A percentile compares a stretch with the other conserved stretches of the same genome.
phyloP scores from a whole-genome alignment of 176 grass and related monocot genomes.

The Stipa capillata region DNA sequence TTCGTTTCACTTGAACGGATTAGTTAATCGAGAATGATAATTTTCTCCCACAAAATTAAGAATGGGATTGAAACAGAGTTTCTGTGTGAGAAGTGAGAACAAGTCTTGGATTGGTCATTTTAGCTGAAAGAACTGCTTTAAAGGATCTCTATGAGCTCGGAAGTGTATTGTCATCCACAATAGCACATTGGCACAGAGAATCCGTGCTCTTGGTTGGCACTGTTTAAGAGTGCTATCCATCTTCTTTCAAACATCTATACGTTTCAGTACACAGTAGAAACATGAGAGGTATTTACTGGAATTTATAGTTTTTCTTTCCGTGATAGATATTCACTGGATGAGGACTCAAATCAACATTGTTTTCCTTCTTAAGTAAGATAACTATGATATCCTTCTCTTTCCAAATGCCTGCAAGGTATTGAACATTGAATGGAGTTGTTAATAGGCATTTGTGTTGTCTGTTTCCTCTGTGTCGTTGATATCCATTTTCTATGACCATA shows the following conservation, averaged over 20 bases:
- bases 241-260: no score
- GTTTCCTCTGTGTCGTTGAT: neutral
- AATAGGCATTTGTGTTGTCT: neutral
- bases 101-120: neutral
- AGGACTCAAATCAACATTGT: neutral
- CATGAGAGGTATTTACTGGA: neutral
- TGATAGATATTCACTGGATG: neutral
- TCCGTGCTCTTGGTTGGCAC: neutral
- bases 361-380: neutral
- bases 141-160: neutral
- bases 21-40: neutral
- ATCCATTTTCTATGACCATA: neutral
- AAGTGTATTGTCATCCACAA: neutral
- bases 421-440: neutral
- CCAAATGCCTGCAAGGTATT: neutral
- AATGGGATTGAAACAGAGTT: neutral
- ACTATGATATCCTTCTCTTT: no score
- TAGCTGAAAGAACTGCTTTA: neutral
- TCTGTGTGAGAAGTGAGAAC: neutral
- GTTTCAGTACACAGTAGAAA: neutral
- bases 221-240: neutral
- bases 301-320: neutral
- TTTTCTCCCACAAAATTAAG: neutral
- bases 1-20: neutral
- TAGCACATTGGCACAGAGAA: neutral